These are phyloP conservation scores for Solanum hybrid DNA, from an alignment of 305 asterid species.

Conservation along the genomic window DNA sequence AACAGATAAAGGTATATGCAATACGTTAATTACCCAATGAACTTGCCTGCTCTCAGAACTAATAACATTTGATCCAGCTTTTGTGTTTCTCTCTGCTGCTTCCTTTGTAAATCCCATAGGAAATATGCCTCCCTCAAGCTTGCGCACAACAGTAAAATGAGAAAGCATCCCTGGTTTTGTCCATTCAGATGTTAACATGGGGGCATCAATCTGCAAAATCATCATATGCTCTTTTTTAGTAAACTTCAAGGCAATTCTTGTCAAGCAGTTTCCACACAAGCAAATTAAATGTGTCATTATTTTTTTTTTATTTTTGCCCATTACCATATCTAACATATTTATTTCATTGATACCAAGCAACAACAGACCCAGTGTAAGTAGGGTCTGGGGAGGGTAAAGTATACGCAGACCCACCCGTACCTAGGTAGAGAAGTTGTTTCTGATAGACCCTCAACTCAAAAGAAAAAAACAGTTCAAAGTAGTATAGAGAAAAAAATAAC, in stretches of 20 bases:
- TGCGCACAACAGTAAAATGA: slow-evolving; percentile 87
- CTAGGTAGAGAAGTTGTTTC: neutral
- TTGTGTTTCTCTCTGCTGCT: slow-evolving; percentile 68
- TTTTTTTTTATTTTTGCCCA: too few species aligned
- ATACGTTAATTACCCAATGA: slow-evolving; percentile 9
- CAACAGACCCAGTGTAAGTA: neutral
- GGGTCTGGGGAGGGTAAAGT: neutral
- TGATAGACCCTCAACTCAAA: neutral
- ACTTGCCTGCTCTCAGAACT: slow-evolving; percentile 72
- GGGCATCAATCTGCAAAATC: slow-evolving; percentile 75
- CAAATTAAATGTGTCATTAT: neutral
- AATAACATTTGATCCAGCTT: slow-evolving; percentile 69
- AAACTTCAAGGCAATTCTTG: neutral
- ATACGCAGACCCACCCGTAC: neutral
- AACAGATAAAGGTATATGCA: neutral
- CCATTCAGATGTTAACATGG: slow-evolving; percentile 86
- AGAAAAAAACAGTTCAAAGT: neutral
- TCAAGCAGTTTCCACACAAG: neutral
- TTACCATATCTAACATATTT: neutral
- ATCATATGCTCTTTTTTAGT: neutral
- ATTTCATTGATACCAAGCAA: neutral
- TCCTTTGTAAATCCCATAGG: slow-evolving; percentile 89
- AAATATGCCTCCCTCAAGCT: slow-evolving; percentile 86
- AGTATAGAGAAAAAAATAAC: neutral
- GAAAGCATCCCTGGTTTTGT: slow-evolving; percentile 67